Percentiles rank a stretch among this genome's conserved stretches.
These are phyloP conservation scores for Pezicula carpinea DNA, from an alignment of 2,329 filamentous ascomycete species.

Conservation along the genomic window DNA sequence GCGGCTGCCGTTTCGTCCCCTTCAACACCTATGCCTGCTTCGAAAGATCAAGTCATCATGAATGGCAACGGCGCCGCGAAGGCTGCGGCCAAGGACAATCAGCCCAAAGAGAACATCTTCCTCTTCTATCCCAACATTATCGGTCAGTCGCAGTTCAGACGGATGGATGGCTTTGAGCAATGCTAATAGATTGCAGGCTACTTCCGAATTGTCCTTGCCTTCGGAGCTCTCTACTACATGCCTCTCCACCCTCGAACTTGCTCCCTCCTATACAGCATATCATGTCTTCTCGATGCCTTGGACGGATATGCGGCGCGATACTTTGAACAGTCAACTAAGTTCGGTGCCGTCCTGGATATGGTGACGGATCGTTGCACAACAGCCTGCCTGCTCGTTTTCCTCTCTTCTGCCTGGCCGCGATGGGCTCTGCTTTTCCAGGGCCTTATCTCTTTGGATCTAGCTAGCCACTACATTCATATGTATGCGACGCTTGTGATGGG, in stretches of 20 bases:
- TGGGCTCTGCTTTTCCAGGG: constrained; percentile 94
- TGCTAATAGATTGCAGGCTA: constrained; percentile 54
- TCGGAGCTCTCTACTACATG: constrained; percentile 98
- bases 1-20: constrained; percentile 24
- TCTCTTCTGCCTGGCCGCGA: constrained; percentile 89
- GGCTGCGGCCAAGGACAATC: constrained; percentile 30
- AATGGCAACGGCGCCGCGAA: constrained; percentile 43
- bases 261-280: constrained; percentile 85
- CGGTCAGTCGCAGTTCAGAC: constrained; percentile 44
- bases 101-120: constrained; percentile 68
- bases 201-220: constrained; percentile 70
- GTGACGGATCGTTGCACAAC: constrained; percentile 98
- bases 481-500: constrained; percentile 90
- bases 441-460: constrained; percentile 85
- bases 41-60: constrained; percentile 23
- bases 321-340: constrained; percentile 88
- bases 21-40: constrained; percentile 22
- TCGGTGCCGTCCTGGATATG: constrained; percentile 97
- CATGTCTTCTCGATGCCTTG: constrained; percentile 90
- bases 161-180: background rate
- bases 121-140: constrained; percentile 79
- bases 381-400: constrained; percentile 87
- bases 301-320: constrained; percentile 88
- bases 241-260: constrained; percentile 96
- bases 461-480: constrained; percentile 99